These are phyloP conservation scores for Xerocomus potaroensis DNA, from an alignment of 768 basidiomycete genomes.

Conservation along the genomic window DNA sequence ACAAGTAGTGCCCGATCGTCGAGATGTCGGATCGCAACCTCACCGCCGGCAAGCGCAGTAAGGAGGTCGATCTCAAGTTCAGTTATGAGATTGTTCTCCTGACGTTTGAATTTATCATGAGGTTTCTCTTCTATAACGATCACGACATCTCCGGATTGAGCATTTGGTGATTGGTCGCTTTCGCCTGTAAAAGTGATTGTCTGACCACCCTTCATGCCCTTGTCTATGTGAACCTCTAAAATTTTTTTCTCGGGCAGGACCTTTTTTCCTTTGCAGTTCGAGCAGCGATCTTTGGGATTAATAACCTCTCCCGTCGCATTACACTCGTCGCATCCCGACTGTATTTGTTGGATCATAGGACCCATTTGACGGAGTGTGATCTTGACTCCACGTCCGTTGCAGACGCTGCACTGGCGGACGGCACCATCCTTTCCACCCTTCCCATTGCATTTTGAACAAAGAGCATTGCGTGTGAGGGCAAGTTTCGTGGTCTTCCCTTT, in stretches of 20 bases:
- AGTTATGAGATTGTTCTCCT: conserved; percentile 80
- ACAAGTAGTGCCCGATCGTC: conserved; percentile 89
- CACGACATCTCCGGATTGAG: conserved; percentile 89
- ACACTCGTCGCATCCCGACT: conserved; percentile 92
- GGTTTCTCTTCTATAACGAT: conserved; percentile 93
- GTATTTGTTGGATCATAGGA: conserved; percentile 99
- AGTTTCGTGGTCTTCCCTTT: conserved; percentile 99
- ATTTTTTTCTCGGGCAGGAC: conserved; percentile 92
- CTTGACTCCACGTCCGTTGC: conserved; percentile 88
- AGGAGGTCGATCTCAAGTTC: conserved; percentile 92
- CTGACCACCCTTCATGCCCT: conserved; percentile 94
- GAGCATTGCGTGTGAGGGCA: conserved; percentile 90
- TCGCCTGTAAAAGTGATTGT: conserved; percentile 86
- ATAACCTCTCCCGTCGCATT: conserved; percentile 93
- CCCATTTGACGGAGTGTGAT: conserved; percentile 95
- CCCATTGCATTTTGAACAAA: conserved; percentile 92
- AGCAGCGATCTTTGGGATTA: conserved; percentile 89
- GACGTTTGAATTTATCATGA: conserved; percentile 83
- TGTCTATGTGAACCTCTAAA: conserved; percentile 96
- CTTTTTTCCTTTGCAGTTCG: conserved; percentile 93
- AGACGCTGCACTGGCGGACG: conserved; percentile 70
- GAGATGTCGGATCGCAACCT: conserved; percentile 85
- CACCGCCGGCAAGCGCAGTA: conserved; percentile 90
- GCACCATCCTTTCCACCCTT: conserved; percentile 98
- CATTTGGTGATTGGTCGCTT: conserved; percentile 86